phyloP scores from a whole-genome alignment of 805 yeast species.

The Cyberlindnera galapagoensis region DNA sequence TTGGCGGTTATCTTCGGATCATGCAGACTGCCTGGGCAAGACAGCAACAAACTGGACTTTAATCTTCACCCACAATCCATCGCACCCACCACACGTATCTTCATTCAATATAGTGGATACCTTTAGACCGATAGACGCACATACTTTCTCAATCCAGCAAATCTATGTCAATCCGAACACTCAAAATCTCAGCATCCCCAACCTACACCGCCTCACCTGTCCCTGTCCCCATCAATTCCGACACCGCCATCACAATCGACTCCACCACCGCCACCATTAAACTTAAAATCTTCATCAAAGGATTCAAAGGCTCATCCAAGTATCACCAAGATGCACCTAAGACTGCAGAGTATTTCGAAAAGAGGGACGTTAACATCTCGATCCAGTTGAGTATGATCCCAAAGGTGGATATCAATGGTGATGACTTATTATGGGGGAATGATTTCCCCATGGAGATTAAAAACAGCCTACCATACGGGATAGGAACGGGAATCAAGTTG shows the following conservation, averaged over 20 bases:
- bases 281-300: conserved; percentile 37
- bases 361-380: conserved; percentile 26
- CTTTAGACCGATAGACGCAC: too few species aligned
- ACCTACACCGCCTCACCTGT: conserved; percentile 9
- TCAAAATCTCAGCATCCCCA: conserved; percentile 9
- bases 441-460: conserved; percentile 56
- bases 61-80: too few species aligned
- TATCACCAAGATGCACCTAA: conserved; percentile 28
- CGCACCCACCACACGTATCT: too few species aligned
- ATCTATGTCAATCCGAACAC: conserved; percentile 1
- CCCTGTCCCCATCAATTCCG: conserved; percentile 40
- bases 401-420: conserved; percentile 35
- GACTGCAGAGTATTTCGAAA: conserved; percentile 15
- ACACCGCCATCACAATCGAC: conserved; percentile 29
- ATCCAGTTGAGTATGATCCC: conserved; percentile 39
- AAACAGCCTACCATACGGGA: conserved; percentile 51
- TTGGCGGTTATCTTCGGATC: too few species aligned
- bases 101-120: too few species aligned
- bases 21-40: too few species aligned
- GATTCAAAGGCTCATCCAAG: conserved; percentile 38
- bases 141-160: too few species aligned
- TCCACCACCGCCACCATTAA: conserved; percentile 34
- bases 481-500: conserved; percentile 46
- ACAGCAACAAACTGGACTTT: too few species aligned
- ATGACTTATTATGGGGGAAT: conserved; percentile 59